Base-by-base conservation (phyloP, 345 rosid genomes). In the Eucalyptus paniculata region DNA sequence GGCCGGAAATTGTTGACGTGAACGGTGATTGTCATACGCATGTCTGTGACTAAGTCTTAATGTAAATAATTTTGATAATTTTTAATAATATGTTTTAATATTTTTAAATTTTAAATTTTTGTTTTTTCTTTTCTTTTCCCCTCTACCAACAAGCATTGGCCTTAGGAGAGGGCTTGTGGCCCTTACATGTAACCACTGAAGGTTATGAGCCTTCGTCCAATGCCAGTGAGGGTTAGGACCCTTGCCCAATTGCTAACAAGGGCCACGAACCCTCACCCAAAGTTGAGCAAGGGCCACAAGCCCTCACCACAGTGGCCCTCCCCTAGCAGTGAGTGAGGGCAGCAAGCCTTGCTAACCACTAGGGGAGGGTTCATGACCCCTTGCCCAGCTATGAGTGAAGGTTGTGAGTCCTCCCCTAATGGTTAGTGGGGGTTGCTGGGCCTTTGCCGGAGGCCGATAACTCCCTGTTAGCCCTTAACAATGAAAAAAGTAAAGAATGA, bases 1-100 rank as follows among this genome's bases (percentile, higher is more conserved):
- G 12, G 13, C 6, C 1, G 1, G 1, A 56, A 56, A 24, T 56
- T 2, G 3, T 24, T 56, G 28, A 56, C 13, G 3, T 23, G 1
- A 23, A 56, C 2, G 2, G 0, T 9, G 1, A 56, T 56, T 24
- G 13, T 56, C 30, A 56, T n/a, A n/a, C n/a, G n/a, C n/a, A n/a
- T n/a, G n/a, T n/a, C n/a, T n/a, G n/a, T n/a, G n/a, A n/a, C n/a
- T n/a, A n/a, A n/a, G 0, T 24, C 0, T 0, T 4, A 0, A 56
- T 56, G 1, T 56, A 24, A 24, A 56, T 24, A 10, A 24, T 56
- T 23, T 56, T 56, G 6, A 24, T 24, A 56, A 56, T 56, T 4
- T 24, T 56, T 56, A 56, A 23, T 56, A 56, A 56, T 56, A 56
- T 0, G 9, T 56, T 9, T 54, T 21, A 56, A 56, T 24, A 56